Evolutionary conservation across 1,139 yeast genomes (phyloP), one percentile per base, ranked within the genome.

Genomic region (Magnusiomyces suaveolens): DNA sequence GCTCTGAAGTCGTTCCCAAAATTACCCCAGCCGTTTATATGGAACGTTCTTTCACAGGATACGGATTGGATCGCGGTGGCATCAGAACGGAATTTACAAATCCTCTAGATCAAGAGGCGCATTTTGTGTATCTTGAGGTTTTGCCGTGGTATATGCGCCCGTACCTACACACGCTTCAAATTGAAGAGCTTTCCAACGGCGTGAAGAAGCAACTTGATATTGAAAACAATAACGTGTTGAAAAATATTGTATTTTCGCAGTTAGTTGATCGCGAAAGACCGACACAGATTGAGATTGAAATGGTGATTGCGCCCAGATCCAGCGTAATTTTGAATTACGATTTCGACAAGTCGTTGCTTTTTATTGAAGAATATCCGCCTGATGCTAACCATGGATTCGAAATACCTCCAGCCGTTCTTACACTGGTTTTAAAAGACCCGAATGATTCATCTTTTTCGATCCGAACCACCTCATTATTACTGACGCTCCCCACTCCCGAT

Each of bases 321-420:
- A 75, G 83, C 2, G 70, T 87, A 44, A 77, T 85, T 1, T 64
- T 92, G 55, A 79, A 84, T 1, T 87, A 87, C 65, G 81, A 84
- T 56, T 89, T 92, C 66, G 97, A 92, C 66, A 92, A 90, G 68
- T 82, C 96, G 0, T 75, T 92, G 64, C 75, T 94, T 49, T 78
- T 84, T 58, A 83, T 87, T 60, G 86, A 92, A 10, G 98, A 94
- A 67, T 94, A 94, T 64, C 98, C 98, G 14, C 98, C 99, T 1
- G 99, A 94, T 74, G 98, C 99, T 1, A 94, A 94, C 68, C 97
- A 92, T 63, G 99, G 99, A 0, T 94, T 92, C 69, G 92, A 92
- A 56, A 82, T 94, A 46, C 95, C 92, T 46, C 95, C 97, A 0
- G 96, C 70, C 8, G 85, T 88, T 4, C 74, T 89, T 12, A 78